Conservation (phyloP, 192 early-diverging fungal species). For the Dimargaris verticillata region DNA sequence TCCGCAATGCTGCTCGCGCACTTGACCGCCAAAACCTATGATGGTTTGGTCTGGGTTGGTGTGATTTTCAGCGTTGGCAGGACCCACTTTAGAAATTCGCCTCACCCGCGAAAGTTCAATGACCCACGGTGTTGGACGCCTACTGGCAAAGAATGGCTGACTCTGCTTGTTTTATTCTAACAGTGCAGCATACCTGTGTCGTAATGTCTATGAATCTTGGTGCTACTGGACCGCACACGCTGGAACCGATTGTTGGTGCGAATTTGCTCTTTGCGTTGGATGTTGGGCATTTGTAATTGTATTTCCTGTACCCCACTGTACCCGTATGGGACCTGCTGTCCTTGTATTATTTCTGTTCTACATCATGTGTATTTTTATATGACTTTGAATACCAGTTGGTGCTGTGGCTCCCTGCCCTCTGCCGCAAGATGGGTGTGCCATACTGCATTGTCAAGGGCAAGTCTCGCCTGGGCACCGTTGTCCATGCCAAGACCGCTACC, state of each 20-base stretch:
- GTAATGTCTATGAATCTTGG: neutral
- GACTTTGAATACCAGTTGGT: constrained; percentile 40
- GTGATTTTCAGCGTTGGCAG: neutral
- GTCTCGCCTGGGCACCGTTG: constrained; percentile 92
- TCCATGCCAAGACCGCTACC: constrained; percentile 99
- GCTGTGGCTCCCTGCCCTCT: constrained; percentile 96
- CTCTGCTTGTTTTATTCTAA: constrained; percentile 1
- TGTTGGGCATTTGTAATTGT: too few species aligned
- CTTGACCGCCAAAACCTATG: too few species aligned
- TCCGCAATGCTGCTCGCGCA: too few species aligned
- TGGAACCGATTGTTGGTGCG: too few species aligned
- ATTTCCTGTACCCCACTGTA: too few species aligned
- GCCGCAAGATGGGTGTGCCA: constrained; percentile 99
- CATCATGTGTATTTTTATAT: constrained; percentile 5
- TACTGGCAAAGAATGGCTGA: neutral
- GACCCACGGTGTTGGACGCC: constrained; percentile 1
- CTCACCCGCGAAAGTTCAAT: constrained; percentile 10
- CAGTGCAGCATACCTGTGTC: neutral
- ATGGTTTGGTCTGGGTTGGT: too few species aligned
- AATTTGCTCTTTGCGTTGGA: too few species aligned
- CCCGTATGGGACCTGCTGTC: neutral
- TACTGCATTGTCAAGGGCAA: constrained; percentile 99
- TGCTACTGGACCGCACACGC: too few species aligned
- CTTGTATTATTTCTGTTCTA: neutral
- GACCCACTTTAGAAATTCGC: neutral